phyloP scores from a whole-genome alignment of 2,329 filamentous ascomycete genomes.

The Aureobasidium sp. region DNA sequence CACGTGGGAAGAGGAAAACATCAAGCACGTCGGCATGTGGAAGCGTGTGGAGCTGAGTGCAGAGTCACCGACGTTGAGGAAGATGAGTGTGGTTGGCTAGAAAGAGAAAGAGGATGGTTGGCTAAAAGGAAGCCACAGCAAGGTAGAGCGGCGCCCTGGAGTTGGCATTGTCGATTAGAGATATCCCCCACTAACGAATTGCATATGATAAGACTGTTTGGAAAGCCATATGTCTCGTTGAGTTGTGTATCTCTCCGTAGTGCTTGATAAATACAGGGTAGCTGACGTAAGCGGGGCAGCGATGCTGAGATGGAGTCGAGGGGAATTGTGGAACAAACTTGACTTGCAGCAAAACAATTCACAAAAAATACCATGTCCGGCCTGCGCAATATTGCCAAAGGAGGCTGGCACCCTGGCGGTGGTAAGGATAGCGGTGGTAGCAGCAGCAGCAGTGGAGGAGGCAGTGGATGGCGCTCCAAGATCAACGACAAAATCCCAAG shows the following conservation, averaged over 20 bases:
- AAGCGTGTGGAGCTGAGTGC: conserved; percentile 39
- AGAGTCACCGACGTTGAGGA: neutral
- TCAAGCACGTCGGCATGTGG: conserved; percentile 82
- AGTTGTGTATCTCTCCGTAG: no score
- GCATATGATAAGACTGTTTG: neutral
- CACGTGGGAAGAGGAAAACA: conserved; percentile 74
- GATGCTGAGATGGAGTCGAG: neutral
- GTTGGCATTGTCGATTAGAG: neutral
- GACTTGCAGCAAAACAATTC: neutral
- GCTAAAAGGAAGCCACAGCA: neutral
- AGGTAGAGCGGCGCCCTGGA: neutral
- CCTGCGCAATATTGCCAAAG: conserved; percentile 29
- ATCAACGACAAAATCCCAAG: conserved; percentile 48
- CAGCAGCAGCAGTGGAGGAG: conserved; percentile 13
- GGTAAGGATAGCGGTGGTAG: conserved; percentile 26
- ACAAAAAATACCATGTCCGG: neutral
- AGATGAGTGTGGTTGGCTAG: neutral
- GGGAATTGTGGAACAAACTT: neutral
- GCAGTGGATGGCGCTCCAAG: conserved; percentile 12
- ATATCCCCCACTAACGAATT: conserved; percentile 8
- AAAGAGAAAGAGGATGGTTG: neutral
- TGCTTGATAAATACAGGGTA: neutral
- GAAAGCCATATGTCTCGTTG: neutral
- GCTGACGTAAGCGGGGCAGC: conserved; percentile 6
- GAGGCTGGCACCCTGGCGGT: conserved; percentile 39